A percentile compares a stretch with the other conserved stretches of the same genome.
Evolutionary conservation across 192 early-diverging fungal species (phyloP).

Genomic region (Irineochytrium annulatum): DNA sequence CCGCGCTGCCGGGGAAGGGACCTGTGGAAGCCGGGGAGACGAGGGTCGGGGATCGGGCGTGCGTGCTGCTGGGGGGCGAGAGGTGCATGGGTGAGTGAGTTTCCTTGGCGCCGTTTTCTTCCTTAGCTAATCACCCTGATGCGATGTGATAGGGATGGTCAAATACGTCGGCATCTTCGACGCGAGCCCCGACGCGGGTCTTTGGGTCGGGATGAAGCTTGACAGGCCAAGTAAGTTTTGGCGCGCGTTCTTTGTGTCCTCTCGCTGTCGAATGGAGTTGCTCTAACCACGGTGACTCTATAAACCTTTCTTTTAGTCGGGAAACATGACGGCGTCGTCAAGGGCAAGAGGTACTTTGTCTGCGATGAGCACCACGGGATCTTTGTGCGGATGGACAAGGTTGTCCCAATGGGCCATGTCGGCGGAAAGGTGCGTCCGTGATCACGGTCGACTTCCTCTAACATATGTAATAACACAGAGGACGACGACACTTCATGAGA

Average conservation of each 20-base stretch:
- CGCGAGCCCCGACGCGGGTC: constrained; percentile 32
- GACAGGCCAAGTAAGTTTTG: constrained; percentile 31
- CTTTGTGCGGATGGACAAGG: constrained; percentile 41
- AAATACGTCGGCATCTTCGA: constrained; percentile 42
- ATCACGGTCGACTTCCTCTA: too few relatives aligned
- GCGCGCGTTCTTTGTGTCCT: background rate
- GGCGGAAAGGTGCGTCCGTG: constrained; percentile 24
- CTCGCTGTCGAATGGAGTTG: too few relatives aligned
- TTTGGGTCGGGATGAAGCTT: constrained; percentile 42
- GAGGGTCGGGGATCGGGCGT: constrained; percentile 34
- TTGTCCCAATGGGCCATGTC: constrained; percentile 24
- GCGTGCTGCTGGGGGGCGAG: constrained; percentile 29
- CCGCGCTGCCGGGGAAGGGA: too few relatives aligned
- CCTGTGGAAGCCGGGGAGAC: too few relatives aligned
- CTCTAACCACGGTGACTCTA: too few relatives aligned
- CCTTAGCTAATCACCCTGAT: too few relatives aligned
- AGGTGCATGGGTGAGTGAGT: constrained; percentile 24
- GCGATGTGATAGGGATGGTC: constrained; percentile 36
- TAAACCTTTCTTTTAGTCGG: too few relatives aligned
- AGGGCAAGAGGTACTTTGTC: constrained; percentile 37
- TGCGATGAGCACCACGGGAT: constrained; percentile 39
- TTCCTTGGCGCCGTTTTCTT: background rate
- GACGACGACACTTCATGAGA: too few relatives aligned
- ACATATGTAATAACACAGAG: too few relatives aligned
- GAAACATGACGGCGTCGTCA: constrained; percentile 45